These are phyloP conservation scores for Neofusicoccum sp. DNA, from an alignment of 2,329 filamentous ascomycete genomes.

Conservation along the genomic window DNA sequence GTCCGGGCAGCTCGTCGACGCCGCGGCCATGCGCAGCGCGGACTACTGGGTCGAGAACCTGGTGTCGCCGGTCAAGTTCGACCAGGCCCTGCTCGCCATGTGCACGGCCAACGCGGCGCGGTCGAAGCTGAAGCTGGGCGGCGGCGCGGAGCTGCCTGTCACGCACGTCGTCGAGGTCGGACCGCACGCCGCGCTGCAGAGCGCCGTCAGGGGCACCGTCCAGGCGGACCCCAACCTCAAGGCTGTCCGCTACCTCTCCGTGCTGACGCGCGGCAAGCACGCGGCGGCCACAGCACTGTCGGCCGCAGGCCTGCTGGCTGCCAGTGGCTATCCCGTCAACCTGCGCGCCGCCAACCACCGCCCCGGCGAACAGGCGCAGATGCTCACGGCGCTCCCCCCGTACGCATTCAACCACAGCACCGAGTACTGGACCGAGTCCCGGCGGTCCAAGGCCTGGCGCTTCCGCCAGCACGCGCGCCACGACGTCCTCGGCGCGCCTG, in stretches of 20 bases:
- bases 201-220: not conserved
- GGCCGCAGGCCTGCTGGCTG: not conserved
- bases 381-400: not conserved
- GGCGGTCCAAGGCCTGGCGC: conserved; percentile 26
- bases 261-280: not conserved
- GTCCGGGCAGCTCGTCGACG: not conserved
- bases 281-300: not conserved
- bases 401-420: not conserved
- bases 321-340: not conserved
- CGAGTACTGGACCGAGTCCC: conserved; percentile 32
- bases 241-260: not conserved
- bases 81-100: conserved; percentile 23
- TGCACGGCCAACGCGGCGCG: conserved; percentile 28
- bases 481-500: conserved; percentile 27
- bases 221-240: conserved; percentile 3
- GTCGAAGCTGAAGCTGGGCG: conserved; percentile 42
- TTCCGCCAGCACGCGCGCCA: conserved; percentile 25
- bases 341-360: not conserved
- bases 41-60: conserved; percentile 45
- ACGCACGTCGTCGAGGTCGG: conserved; percentile 29
- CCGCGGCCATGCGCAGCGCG: not conserved
- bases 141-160: conserved; percentile 37
- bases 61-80: conserved; percentile 40
- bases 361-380: not conserved
- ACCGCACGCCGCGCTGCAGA: conserved; percentile 32